Base-by-base conservation (phyloP, 2,329 filamentous ascomycete genomes). In the Tolypocladium capitatum region DNA sequence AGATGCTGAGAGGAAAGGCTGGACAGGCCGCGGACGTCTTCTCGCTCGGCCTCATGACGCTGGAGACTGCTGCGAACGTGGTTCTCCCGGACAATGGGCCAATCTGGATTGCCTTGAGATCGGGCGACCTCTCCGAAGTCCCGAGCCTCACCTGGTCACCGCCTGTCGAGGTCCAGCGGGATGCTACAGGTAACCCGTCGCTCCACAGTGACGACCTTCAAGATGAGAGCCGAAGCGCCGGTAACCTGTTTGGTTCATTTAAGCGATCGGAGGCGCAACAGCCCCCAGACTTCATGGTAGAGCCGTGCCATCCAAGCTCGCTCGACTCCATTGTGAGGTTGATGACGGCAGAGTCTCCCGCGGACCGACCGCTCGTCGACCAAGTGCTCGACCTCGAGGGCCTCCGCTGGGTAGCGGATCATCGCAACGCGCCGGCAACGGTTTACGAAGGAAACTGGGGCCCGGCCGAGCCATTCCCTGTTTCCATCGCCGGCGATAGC, bases 361-460 rank as follows among this genome's bases (percentile, higher is more conserved):
- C 70, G 13, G 71, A 81, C 45, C 84, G 92, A 46, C 92, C 91
- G 5, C 78, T 75, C 1, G 78, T 88, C 24, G 75, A 84, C 46
- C 78, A 94, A 53, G 68, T 98, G 11, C 75, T 95, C 43, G 68
- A 76, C 42, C 76, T 82, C 1, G 80, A 82, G 44, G 87, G 88
- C 24, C 75, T 95, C 46, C 76, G 75, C 51, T 98, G 92, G 86
- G 84, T 94, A 31, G 77, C 81, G 47, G 69, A 73, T 45, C 81
- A 89, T 52, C 81, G 89, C 48, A 81, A 84, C 48, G 86, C 89
- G 11, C 86, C 89, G 41, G 92, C 92, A n/a, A 96, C 89, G 0
- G 82, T 98, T 46, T 98, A 86, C 57, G 92, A 98, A 68, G 92
- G 92, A 52, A 92, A 87, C 62, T 98, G 90, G 85, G 92, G 92